These are phyloP conservation scores for Fusarium coicis DNA, from an alignment of 2,329 filamentous ascomycete genomes.

Conservation along the genomic window DNA sequence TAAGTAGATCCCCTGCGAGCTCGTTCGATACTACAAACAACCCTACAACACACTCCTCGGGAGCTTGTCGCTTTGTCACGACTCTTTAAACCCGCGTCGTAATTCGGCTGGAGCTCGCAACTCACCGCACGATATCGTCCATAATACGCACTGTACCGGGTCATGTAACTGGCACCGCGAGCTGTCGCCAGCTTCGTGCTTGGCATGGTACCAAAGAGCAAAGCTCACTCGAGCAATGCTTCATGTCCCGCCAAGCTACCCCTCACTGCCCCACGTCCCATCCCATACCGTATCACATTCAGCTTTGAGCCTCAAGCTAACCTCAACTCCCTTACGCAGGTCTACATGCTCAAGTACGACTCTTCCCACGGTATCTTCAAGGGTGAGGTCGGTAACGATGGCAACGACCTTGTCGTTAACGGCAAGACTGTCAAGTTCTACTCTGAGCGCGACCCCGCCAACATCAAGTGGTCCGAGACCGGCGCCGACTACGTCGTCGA, in stretches of 20 bases:
- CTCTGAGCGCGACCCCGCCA: conserved; percentile 87
- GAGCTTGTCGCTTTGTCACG: neutral
- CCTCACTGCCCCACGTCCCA: conserved; percentile 26
- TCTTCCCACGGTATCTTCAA: conserved; percentile 97
- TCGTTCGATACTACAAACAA: conserved; percentile 11
- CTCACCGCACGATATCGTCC: neutral
- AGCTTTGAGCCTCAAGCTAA: conserved; percentile 14
- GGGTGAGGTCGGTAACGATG: conserved; percentile 80
- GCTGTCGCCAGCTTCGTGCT: neutral
- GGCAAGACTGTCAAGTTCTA: conserved; percentile 97
- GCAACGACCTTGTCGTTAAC: conserved; percentile 83
- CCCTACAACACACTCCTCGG: neutral
- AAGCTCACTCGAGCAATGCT: neutral
- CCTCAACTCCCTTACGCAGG: conserved; percentile 60
- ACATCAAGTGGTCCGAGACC: conserved; percentile 90
- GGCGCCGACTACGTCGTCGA: conserved; percentile 95
- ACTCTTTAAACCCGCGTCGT: neutral
- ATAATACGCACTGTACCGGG: neutral
- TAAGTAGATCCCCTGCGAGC: conserved; percentile 64
- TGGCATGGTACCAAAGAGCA: neutral
- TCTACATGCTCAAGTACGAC: conserved; percentile 99
- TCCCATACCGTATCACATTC: conserved; percentile 2
- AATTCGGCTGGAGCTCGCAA: neutral
- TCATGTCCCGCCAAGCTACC: conserved; percentile 17
- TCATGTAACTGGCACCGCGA: neutral